phyloP scores from a whole-genome alignment of 495 filamentous ascomycete species.

The Hypoxylon intermedium region DNA sequence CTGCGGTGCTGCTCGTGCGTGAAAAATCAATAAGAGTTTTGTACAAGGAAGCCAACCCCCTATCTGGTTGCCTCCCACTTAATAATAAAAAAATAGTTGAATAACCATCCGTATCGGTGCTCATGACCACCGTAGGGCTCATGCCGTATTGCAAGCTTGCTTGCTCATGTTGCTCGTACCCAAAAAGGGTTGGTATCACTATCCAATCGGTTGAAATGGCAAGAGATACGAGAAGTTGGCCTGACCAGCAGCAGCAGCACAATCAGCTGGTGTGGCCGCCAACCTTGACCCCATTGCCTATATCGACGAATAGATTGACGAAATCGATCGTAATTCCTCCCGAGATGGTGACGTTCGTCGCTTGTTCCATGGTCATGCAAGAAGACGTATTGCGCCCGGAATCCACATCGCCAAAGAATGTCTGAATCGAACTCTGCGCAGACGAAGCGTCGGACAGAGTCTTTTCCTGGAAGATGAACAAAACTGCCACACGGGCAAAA shows the following conservation, averaged over 20 bases:
- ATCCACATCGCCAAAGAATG: slow-evolving; percentile 53
- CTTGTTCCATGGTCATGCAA: slow-evolving; percentile 36
- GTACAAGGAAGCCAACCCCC: slow-evolving; percentile 16
- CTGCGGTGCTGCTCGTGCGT: slow-evolving; percentile 29
- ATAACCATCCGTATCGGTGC: slow-evolving; percentile 14
- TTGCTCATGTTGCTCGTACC: slow-evolving; percentile 17
- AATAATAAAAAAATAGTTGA: slow-evolving; percentile 4
- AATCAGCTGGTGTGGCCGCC: slow-evolving; percentile 27
- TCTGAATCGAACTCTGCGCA: slow-evolving; percentile 65
- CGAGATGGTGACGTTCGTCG: slow-evolving; percentile 53
- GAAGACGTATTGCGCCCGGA: slow-evolving; percentile 31
- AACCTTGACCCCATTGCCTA: slow-evolving; percentile 43
- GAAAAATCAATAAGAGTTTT: slow-evolving; percentile 29
- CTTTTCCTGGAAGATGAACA: slow-evolving; percentile 67
- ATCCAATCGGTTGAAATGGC: neutral
- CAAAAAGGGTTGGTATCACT: neutral
- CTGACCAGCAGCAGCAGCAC: neutral
- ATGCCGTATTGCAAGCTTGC: slow-evolving; percentile 19
- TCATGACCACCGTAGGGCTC: slow-evolving; percentile 8
- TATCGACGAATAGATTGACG: slow-evolving; percentile 48
- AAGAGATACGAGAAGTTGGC: neutral
- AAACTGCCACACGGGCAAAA: slow-evolving; percentile 69
- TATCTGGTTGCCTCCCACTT: slow-evolving; percentile 8
- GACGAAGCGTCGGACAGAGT: slow-evolving; percentile 58
- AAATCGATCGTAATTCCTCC: slow-evolving; percentile 55